Base-by-base conservation (phyloP, 306 rosid genomes). In the Betula pendula region DNA sequence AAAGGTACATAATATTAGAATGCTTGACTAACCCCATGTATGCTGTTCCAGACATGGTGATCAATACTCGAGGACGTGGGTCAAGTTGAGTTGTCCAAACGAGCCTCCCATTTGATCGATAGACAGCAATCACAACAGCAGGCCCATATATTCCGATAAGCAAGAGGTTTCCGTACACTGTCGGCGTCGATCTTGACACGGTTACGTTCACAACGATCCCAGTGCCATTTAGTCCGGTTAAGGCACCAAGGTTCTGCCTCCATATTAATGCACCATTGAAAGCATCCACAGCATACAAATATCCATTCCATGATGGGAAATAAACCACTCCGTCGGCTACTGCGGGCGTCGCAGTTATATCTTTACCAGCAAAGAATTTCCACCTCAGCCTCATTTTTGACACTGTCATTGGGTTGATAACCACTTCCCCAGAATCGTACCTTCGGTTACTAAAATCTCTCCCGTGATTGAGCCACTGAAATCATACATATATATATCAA, bases 281-380 rank as follows among this genome's bases (percentile, higher is more conserved):
- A 20, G 84, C 81, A 60, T 76, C 68, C 22, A 85, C 84, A 0
- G 81, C 86, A 40, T 79, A 79, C 29, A 85, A 51, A 44, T 71
- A 52, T 24, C 88, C 84, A 24, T 85, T 79, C 88, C 88, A 85
- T 3, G 88, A 85, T 17, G 88, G 88, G 53, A 85, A 85, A 47
- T 85, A 75, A 38, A 79, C 80, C 44, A 55, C 72, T 35, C 86
- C 86, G 7, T 50, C 42, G 8, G 83, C 84, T 22, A 85, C 59
- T 17, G 84, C 76, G 1, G 84, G 85, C 6, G 84, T 85, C 12
- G 88, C 88, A 0, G 77, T 71, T 47, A 81, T 78, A 70, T 85
- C 85, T 59, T 62, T 81, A 0, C 81, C 85, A 0, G 81, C 88
- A 6, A 81, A 45, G 73, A 81, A 81, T 24, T 44, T 75, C 84